Base-by-base conservation (phyloP, 352 stramenopile species). In the Globisporangium parvum region DNA sequence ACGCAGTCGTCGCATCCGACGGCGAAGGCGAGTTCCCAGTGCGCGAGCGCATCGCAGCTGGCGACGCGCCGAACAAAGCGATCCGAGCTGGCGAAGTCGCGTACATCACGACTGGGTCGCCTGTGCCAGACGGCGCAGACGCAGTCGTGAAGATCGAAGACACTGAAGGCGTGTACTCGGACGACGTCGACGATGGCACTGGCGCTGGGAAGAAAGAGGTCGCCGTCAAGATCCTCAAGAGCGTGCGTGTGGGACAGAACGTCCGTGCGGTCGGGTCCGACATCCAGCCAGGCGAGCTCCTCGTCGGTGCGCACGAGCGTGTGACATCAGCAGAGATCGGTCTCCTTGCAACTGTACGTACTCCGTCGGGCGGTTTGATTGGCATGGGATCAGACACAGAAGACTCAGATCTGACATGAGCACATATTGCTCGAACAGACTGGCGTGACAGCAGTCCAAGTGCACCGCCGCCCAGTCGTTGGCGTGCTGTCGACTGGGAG, bases 81-180 rank as follows among this genome's bases (percentile, higher is more conserved):
- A 71, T 94, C 20, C 50, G 55, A 14, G 3, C 73, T 8, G 77
- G 73, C 3, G 62, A 88, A 57, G 83, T 93, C 31, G 59, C 72
- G 35, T 99, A 98, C 71, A 93, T 99, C 47, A 98, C 95, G n/a
- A 99, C 96, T 21, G 96, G 96, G 11, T 95, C 89, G 2, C 75
- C 91, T 0, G 75, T 99, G 45, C 94, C 95, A 0, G 69, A 92
- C 1, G 78, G 75, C 17, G 94, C 87, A 14, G 87, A 98, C 67
- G 93, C 89, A 24, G 94, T 98, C 2, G 91, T 98, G 23, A 96
- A 96, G 61, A 83, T 98, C 42, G 96, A 99, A 71, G 85, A 98
- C 69, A 95, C 87, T 10, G 75, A 77, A 18, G 75, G 75, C 28
- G 69, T 84, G 10, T 71, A 75, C 35, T 60, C 57, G 28, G 71